Conservation (phyloP, 495 filamentous ascomycete species). For the Neurospora intermedia region DNA sequence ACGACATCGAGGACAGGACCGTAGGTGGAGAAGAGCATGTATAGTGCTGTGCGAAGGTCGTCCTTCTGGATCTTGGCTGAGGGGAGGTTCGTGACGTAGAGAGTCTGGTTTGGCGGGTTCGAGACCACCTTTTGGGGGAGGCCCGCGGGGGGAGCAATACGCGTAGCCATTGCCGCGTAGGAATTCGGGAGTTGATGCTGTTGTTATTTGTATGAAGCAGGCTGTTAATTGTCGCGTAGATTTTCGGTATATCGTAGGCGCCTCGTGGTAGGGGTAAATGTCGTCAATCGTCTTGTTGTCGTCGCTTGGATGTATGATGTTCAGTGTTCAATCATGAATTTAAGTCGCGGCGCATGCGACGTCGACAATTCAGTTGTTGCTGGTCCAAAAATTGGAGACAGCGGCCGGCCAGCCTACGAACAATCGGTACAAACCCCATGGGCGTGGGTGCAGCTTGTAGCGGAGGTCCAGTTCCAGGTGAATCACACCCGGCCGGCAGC, state of each 20-base stretch:
- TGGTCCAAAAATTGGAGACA: not conserved
- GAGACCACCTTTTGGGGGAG: conserved; percentile 34
- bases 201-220: not conserved
- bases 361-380: not conserved
- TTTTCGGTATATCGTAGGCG: not conserved
- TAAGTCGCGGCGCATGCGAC: not conserved
- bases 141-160: conserved; percentile 18
- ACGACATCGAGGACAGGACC: conserved; percentile 92
- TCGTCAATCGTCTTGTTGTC: not conserved
- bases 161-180: conserved; percentile 23
- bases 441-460: not conserved
- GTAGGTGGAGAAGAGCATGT: conserved; percentile 88
- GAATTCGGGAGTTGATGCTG: not conserved
- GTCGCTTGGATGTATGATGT: not conserved
- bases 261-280: not conserved
- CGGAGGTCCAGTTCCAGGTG: not conserved
- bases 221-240: not conserved
- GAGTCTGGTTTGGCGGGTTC: conserved; percentile 38
- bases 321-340: not conserved
- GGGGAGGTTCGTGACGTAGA: conserved; percentile 80
- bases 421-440: not conserved
- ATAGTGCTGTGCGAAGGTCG: conserved; percentile 73
- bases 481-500: not conserved
- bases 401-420: not conserved
- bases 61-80: conserved; percentile 73